Percentiles rank a stretch among this genome's conserved stretches.
Evolutionary conservation across 2,329 filamentous ascomycete species (phyloP).

Genomic region (Botrytis cinerea): DNA sequence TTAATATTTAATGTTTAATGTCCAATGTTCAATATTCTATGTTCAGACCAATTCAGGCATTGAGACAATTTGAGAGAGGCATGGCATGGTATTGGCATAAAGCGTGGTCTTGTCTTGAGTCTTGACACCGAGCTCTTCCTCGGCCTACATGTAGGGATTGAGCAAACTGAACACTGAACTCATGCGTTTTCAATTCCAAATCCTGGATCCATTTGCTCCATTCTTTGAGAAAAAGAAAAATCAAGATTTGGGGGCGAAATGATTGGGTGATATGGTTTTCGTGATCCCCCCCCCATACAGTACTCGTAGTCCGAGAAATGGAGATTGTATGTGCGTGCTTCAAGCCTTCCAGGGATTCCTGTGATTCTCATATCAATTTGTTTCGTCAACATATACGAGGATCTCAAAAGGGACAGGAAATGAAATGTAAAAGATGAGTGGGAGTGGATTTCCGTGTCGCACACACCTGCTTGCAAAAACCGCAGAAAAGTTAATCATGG

Average conservation of each 20-base stretch:
- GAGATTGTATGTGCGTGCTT: conserved; percentile 6
- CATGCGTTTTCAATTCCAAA: conserved; percentile 12
- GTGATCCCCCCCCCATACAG: conserved; percentile 3
- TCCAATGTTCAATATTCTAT: neutral
- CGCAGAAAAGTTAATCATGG: neutral
- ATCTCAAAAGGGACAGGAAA: neutral
- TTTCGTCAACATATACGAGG: conserved; percentile 19
- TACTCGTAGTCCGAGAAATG: conserved; percentile 9
- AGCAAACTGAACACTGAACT: conserved; percentile 7
- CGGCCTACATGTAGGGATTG: conserved; percentile 5
- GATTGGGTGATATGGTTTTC: conserved; percentile 19
- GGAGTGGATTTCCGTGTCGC: neutral
- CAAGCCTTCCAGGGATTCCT: conserved; percentile 11
- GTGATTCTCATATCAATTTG: conserved; percentile 7
- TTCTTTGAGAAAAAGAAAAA: neutral
- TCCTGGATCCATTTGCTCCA: conserved; percentile 5
- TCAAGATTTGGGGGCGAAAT: conserved; percentile 9
- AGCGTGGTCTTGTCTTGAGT: neutral
- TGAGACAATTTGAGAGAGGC: neutral
- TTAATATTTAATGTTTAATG: neutral
- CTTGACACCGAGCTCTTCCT: neutral
- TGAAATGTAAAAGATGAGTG: neutral
- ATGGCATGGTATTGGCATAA: neutral
- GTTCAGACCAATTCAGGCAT: conserved; percentile 3
- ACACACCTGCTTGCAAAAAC: neutral